phyloP scores from a whole-genome alignment of 192 early-diverging fungal species.

The Coemansia sp. region DNA sequence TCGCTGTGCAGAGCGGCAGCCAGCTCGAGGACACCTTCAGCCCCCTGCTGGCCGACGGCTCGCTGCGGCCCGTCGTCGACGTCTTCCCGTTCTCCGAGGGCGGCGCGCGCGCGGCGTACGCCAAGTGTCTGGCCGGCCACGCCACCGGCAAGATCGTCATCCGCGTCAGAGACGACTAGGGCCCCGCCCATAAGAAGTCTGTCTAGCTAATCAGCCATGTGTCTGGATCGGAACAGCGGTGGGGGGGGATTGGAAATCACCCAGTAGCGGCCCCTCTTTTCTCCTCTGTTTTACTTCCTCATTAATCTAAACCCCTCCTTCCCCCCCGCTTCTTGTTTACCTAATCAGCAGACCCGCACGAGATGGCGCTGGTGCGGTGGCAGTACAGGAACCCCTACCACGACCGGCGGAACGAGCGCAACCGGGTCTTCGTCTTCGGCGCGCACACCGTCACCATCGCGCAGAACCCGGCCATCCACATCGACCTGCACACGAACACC shows the following conservation, averaged over 20 bases:
- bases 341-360: background rate
- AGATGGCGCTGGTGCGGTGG: slow-evolving; percentile 25
- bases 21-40: slow-evolving; percentile 47
- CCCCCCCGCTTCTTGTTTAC: no score
- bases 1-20: slow-evolving; percentile 31
- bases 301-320: no score
- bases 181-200: no score
- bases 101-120: slow-evolving; percentile 45
- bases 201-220: no score
- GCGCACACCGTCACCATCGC: slow-evolving; percentile 15
- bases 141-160: slow-evolving; percentile 57
- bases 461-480: slow-evolving; percentile 14
- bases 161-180: slow-evolving; percentile 27
- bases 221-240: no score
- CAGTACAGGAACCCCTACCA: slow-evolving; percentile 31
- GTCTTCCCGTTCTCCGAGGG: slow-evolving; percentile 45
- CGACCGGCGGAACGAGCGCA: slow-evolving; percentile 3
- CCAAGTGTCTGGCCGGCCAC: slow-evolving; percentile 44
- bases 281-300: no score
- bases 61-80: slow-evolving; percentile 45
- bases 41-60: slow-evolving; percentile 35
- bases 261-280: no score
- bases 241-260: no score
- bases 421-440: slow-evolving; percentile 25
- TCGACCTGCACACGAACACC: slow-evolving; percentile 23